phyloP scores from a whole-genome alignment of 2,329 filamentous ascomycete species.

The Allantophomopsis lycopodina region DNA sequence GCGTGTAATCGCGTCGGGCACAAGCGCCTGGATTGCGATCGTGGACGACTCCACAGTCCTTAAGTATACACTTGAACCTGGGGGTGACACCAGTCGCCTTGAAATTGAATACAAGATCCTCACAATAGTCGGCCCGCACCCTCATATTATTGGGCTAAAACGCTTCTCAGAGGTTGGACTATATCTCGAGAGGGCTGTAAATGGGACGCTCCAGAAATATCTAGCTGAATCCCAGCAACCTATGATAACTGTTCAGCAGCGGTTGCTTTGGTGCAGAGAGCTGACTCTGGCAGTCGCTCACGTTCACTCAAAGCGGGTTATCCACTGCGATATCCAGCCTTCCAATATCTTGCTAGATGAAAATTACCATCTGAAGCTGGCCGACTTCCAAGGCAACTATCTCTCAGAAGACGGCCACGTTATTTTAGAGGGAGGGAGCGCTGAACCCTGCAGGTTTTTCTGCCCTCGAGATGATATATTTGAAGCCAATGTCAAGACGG shows the following conservation, averaged over 20 bases:
- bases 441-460: conserved; percentile 5
- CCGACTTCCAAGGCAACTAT: conserved; percentile 7
- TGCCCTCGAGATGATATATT: conserved; percentile 5
- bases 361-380: conserved; percentile 6
- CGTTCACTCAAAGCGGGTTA: conserved; percentile 1
- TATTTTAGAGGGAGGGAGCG: conserved; percentile 3
- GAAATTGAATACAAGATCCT: conserved; percentile 6
- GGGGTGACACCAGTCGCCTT: conserved; percentile 6
- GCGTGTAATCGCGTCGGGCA: neutral
- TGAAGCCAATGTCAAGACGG: conserved; percentile 6
- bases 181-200: conserved; percentile 7
- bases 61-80: conserved; percentile 9
- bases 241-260: neutral
- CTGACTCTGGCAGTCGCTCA: neutral
- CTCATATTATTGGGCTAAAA: conserved; percentile 4
- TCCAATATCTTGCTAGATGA: conserved; percentile 8
- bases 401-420: conserved; percentile 5
- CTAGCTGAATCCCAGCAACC: neutral
- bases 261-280: neutral
- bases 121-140: conserved; percentile 5
- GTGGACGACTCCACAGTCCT: conserved; percentile 10
- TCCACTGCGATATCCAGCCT: conserved; percentile 8
- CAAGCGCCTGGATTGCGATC: conserved; percentile 6
- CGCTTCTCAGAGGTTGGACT: conserved; percentile 5
- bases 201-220: conserved; percentile 7